Evolutionary conservation across 2,329 filamentous ascomycete species (phyloP), one percentile per base, ranked within the genome.

Genomic region (Paecilomyces formosus): DNA sequence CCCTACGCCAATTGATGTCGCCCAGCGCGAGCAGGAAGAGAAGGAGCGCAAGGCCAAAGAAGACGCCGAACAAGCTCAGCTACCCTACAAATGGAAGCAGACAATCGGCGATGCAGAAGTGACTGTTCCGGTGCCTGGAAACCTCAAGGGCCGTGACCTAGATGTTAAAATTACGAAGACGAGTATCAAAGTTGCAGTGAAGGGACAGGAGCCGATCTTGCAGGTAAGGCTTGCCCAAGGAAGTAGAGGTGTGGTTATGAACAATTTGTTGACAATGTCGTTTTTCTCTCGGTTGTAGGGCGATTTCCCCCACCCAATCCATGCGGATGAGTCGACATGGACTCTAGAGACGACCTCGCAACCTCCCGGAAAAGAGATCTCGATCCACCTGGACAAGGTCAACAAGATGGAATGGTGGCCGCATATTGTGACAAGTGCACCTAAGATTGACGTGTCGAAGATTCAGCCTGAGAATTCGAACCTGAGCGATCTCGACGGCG

Each of bases 381-480:
- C 88, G 71, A 85, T 97, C 66, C 92, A 96, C 76, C 88, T 99
- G 56, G 92, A 97, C 81, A 99, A 99, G 78, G 78, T 85, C 65
- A 96, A 97, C 81, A 94, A 97, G 82, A 89, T 95, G 85, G 90
- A 97, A 77, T 99, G 94, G 94, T 99, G 94, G 94, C 79, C 90
- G 31, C 92, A 97, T 77, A 90, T 97, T 45, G 84, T 97, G 35
- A 95, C 88, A 7, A 77, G 79, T 6, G 93, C 92, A 3, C 94
- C 94, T 63, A 89, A 88, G 77, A 96, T 99, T 76, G 94, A 99
- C 78, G 91, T 95, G 35, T 87, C 88, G 68, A 97, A 96, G 81
- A 97, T 99, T 76, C 85, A 87, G 72, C 94, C 94, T 22, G 94
- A 97, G 78, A 92, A 88, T 72, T 92, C 88, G 72, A 96, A 92